Evolutionary conservation across 2,329 filamentous ascomycete species (phyloP), one percentile per base, ranked within the genome.

Genomic region (Beauveria australis): DNA sequence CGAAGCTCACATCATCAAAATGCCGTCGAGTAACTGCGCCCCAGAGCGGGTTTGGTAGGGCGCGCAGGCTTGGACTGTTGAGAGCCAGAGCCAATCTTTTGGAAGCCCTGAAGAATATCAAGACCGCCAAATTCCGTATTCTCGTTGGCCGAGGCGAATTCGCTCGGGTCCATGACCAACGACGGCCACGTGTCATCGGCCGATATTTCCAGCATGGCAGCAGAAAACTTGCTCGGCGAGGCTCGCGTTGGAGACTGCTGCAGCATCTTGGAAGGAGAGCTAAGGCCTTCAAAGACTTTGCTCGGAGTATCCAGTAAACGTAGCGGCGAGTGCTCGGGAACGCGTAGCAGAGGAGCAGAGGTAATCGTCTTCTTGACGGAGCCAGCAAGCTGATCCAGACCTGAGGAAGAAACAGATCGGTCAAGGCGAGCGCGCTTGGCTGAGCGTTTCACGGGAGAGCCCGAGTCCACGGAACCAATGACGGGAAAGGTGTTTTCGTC

Each of bases 31-130:
- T 70, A 74, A 62, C 71, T 76, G 61, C 73, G 74, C 63, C 70
- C 71, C 56, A 74, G 63, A 48, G 63, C 64, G 48, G 75, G 73
- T 65, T 76, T 77, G 30, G 68, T 69, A 18, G 66, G 64, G 61
- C 67, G 67, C 40, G 68, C 63, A 46, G 66, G 70, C 63, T 71
- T 72, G 62, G 69, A 60, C 61, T 67, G 48, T 63, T 75, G 70
- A 33, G 69, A 68, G 64, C 70, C 76, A 51, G 78, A 75, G 52
- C 88, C 88, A 69, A 92, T 91, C 75, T 87, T 89, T 70, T 88
- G 84, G 67, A 91, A 92, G 10, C 88, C 88, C 68, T 89, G 86
- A 51, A 89, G 80, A 65, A 92, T 87, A 67, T 92, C 89, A 55
- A 91, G 80, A 1, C 81, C 84, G 16, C 81, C 74, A 62, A 78